These are phyloP conservation scores for Sporothrix globosa DNA, from an alignment of 2,329 filamentous ascomycete species.

Conservation along the genomic window DNA sequence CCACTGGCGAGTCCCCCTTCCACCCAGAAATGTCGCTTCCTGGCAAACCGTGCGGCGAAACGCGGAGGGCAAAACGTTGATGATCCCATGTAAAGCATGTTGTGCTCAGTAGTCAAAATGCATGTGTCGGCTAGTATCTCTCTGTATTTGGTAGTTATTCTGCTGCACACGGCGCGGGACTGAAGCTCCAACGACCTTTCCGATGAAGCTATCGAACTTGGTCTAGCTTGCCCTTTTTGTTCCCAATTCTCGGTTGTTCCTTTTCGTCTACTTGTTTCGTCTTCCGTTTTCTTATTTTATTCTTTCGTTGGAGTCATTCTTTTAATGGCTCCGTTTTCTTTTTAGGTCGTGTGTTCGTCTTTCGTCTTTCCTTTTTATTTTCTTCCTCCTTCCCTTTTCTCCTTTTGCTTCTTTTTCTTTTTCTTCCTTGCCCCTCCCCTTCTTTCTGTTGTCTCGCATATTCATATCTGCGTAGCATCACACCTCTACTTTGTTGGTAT, in stretches of 20 bases:
- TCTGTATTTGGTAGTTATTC: no score
- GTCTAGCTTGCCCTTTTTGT: constrained; percentile 12
- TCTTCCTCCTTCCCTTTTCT: constrained; percentile 13
- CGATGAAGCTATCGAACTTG: neutral
- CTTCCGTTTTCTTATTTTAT: constrained; percentile 21
- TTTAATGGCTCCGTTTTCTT: constrained; percentile 3
- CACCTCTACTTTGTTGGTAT: neutral
- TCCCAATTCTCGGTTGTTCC: constrained; percentile 27
- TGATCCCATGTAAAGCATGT: neutral
- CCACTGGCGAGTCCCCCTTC: constrained; percentile 3
- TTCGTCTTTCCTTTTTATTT: constrained; percentile 6
- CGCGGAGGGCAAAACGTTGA: constrained; percentile 26
- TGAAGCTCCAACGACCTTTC: constrained; percentile 14
- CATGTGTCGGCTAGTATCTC: no score
- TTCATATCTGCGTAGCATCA: constrained; percentile 14
- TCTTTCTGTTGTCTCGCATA: neutral
- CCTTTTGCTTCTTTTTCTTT: constrained; percentile 2
- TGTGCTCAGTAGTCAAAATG: no score
- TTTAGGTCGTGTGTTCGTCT: constrained; percentile 24
- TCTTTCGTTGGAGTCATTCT: neutral
- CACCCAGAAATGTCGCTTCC: constrained; percentile 5
- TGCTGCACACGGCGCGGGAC: no score
- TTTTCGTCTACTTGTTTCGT: constrained; percentile 3
- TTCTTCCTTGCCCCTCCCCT: neutral
- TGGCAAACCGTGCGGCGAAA: constrained; percentile 31